Base-by-base conservation (phyloP, 176 grass and related monocot species). In the Oropetium thomaeum region DNA sequence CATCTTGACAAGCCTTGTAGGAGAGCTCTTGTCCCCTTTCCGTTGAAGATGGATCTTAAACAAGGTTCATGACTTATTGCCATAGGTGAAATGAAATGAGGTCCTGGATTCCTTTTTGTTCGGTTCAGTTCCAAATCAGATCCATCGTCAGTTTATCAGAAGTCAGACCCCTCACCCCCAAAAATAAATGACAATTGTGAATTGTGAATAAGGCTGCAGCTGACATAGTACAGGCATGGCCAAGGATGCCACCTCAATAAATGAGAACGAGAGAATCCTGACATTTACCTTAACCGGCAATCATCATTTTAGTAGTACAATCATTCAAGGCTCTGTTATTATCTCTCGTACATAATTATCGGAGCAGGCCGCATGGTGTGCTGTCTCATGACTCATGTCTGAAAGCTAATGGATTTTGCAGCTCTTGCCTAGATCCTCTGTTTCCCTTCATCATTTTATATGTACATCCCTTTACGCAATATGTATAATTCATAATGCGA, bases 181-280 rank as follows among this genome's bases (percentile, higher is more conserved):
- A n/a, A n/a, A n/a, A n/a, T n/a, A n/a, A n/a, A n/a, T n/a, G n/a
- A n/a, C n/a, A n/a, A n/a, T n/a, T n/a, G n/a, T n/a, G n/a, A 52
- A 74, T 53, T 83, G 85, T 83, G 68, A 83, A 83, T 83, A 83
- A 79, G 79, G 80, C 68, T 79, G 80, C 68, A 79, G 69, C 80
- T 87, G 80, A 87, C 85, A 62, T 83, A 87, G 70, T 80, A 60
- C 76, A 83, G 33, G 42, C 79, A 78, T 78, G 52, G 60, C 51
- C 55, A 76, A 78, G 85, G 60, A 41, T 27, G 53, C 65, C 74
- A 62, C 40, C 70, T 71, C 32, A 87, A 90, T 87, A 87, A 84
- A 70, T 71, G 41, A 69, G 71, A 67, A 12, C 58, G 57, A 70
- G 83, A 67, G 39, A 28, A 80, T 83, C 66, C 74, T 69, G 69